Conservation (phyloP, 441 rosid genomes). For the Erodium moschatum region DNA sequence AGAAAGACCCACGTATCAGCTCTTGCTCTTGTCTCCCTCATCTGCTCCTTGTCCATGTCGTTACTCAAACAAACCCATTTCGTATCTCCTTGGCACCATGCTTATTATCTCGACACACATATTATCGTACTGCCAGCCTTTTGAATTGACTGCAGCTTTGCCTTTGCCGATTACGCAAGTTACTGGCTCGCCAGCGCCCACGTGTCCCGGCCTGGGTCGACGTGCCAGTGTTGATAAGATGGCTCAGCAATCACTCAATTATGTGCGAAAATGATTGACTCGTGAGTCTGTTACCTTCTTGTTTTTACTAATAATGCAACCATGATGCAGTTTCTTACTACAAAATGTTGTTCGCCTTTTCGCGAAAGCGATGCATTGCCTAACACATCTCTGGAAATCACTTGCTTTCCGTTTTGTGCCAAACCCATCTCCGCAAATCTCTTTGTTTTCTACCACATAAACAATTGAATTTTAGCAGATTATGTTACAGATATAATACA, state of each 20-base stretch:
- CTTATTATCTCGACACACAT: too few species aligned
- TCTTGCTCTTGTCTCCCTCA: neutral
- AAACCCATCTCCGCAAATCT: neutral
- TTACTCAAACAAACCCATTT: too few species aligned
- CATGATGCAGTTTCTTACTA: neutral
- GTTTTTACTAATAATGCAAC: neutral
- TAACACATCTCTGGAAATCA: neutral
- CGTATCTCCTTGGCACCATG: too few species aligned
- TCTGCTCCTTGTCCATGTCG: too few species aligned
- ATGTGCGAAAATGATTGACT: neutral
- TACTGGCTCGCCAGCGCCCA: too few species aligned
- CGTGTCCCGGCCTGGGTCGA: too few species aligned
- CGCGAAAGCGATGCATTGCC: neutral
- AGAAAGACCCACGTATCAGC: neutral
- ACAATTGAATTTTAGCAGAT: too few species aligned
- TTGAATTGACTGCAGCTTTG: too few species aligned
- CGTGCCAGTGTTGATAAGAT: too few species aligned
- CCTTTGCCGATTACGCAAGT: too few species aligned
- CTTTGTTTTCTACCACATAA: too few species aligned
- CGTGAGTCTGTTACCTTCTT: neutral
- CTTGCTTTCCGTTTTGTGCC: neutral
- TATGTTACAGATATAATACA: neutral
- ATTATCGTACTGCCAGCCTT: too few species aligned
- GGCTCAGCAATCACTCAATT: neutral
- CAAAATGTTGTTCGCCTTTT: neutral